Evolutionary conservation across 331 rosid genomes (phyloP).

Genomic region (Malus hybrid): DNA sequence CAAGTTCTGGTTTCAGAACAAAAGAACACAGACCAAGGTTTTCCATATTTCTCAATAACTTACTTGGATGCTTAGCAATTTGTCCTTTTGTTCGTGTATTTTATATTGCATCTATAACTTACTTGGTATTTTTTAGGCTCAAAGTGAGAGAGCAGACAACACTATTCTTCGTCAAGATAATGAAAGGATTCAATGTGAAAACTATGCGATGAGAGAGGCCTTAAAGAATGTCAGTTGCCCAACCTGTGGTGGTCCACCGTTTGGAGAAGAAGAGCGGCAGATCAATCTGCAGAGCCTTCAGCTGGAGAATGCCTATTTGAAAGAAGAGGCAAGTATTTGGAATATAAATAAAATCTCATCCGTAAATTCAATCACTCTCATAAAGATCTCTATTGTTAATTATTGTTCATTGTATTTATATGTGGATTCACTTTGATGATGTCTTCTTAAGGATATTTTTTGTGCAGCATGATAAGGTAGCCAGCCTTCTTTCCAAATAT

Average conservation of each 20-base stretch:
- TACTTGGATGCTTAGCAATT: neutral
- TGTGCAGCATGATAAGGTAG: constrained; percentile 38
- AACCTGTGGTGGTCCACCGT: constrained; percentile 61
- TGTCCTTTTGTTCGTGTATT: neutral
- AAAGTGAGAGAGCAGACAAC: constrained; percentile 41
- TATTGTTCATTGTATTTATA: too few species aligned
- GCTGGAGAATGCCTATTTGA: constrained; percentile 38
- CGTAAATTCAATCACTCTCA: neutral
- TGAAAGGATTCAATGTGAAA: constrained; percentile 45
- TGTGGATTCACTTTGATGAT: neutral
- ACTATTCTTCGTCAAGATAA: constrained; percentile 44
- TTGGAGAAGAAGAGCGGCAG: constrained; percentile 24
- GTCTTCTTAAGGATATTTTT: constrained; percentile 3
- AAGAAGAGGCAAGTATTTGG: constrained; percentile 35
- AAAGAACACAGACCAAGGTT: constrained; percentile 63
- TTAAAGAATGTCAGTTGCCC: constrained; percentile 36
- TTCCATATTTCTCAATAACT: neutral
- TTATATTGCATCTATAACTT: neutral
- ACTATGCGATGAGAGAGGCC: constrained; percentile 32
- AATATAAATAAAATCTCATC: too few species aligned
- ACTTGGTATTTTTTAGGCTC: constrained; percentile 27
- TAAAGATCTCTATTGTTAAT: neutral
- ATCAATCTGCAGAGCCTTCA: constrained; percentile 21
- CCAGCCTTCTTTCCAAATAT: constrained; percentile 25
- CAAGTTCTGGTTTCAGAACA: constrained; percentile 81